Base-by-base conservation (phyloP, 495 filamentous ascomycete genomes). In the Aspergillus leporis region DNA sequence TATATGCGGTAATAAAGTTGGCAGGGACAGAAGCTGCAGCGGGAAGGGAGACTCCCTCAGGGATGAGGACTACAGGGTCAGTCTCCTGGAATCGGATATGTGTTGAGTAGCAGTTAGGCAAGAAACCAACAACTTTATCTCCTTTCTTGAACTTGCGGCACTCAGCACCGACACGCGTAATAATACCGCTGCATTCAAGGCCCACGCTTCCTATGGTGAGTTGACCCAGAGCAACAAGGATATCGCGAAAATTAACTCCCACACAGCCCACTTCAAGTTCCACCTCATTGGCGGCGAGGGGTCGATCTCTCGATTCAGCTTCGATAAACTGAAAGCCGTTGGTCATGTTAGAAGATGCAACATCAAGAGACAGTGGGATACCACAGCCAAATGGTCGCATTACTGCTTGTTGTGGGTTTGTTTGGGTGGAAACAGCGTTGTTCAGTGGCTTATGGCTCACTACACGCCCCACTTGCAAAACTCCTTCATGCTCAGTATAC, bases 1-100 rank as follows among this genome's bases (percentile, higher is more conserved):
- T 81, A 58, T 84, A 84, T 0, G 86, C 86, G 0, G 85, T 86
- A 50, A 68, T 67, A 56, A 79, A 89, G 2, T 57, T 51, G 0
- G 65, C 51, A 6, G 70, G 69, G 4, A 78, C 36, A 9, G 68
- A 60, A 12, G 75, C 73, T 23, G 66, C 75, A 2, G 49, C 54
- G 5, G 40, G 23, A 21, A 69, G 61, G 0, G 70, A 55, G 0
- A 75, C 55, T 0, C 41, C 53, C 0, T 63, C 53, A 0, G 67
- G 68, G 1, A 73, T 38, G 21, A 62, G 64, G 32, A 62, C 40
- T 2, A 62, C 55, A 19, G 61, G 34, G 12, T 23, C 43, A 5
- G 65, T 43, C 16, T 66, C 58, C 1, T 23, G 49, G 1, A 64
- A 48, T 22, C 65, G 63, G 16, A 50, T 53, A 22, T 55, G n/a